phyloP scores from a whole-genome alignment of 202 grass and related monocot genomes.

The Miscanthus sacchariflorus region DNA sequence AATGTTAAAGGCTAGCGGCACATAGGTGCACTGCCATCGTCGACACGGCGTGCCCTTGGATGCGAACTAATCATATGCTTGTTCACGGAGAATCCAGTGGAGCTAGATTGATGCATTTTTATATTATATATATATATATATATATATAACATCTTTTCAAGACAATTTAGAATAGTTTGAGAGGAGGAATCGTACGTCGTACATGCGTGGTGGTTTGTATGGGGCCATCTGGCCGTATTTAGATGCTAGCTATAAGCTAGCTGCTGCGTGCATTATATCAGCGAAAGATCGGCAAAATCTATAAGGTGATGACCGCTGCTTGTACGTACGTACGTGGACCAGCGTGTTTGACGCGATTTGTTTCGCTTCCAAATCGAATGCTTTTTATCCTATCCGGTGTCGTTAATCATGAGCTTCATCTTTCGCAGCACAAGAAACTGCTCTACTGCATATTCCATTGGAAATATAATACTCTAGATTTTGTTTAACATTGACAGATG shows the following conservation, averaged over 20 bases:
- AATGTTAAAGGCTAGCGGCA: conserved; percentile 30
- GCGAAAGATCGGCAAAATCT: conserved; percentile 29
- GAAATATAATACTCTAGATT: too few species aligned
- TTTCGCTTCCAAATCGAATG: conserved; percentile 2
- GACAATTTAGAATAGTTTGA: not conserved
- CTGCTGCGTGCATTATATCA: not conserved
- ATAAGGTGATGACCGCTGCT: not conserved
- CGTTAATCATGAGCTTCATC: too few species aligned
- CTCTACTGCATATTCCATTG: too few species aligned
- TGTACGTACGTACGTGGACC: conserved; percentile 19
- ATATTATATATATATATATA: too few species aligned
- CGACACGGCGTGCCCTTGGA: conserved; percentile 25
- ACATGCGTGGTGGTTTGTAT: conserved; percentile 17
- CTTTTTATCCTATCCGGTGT: not conserved
- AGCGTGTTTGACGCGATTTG: conserved; percentile 40
- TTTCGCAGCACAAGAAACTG: too few species aligned
- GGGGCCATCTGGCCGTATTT: conserved; percentile 30
- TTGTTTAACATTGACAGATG: too few species aligned
- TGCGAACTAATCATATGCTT: conserved; percentile 12
- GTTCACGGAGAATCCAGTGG: not conserved
- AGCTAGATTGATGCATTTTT: not conserved
- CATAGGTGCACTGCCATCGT: not conserved
- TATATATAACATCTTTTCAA: not conserved
- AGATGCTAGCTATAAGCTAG: conserved; percentile 29
- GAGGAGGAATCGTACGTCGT: not conserved